Evolutionary conservation across 257 asterid genomes (phyloP).

Genomic region (Solanum bulbocastanum): DNA sequence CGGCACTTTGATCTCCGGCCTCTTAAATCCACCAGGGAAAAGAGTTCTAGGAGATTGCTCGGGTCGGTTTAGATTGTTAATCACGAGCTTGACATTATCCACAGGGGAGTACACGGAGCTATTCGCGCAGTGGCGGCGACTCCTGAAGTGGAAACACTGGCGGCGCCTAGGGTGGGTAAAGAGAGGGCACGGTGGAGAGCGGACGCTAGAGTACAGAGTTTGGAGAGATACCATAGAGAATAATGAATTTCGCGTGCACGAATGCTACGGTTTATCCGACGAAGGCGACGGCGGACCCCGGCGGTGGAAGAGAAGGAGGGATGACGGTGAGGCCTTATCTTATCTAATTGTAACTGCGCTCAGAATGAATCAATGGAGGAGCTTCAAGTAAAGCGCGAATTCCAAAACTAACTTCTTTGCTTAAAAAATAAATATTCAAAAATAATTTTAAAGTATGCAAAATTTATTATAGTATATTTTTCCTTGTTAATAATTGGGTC

Average conservation of each 20-base stretch:
- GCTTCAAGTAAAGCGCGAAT: neutral
- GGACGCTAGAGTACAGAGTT: neutral
- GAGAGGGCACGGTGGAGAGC: neutral
- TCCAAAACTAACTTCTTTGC: neutral
- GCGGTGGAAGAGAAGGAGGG: neutral
- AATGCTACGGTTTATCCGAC: neutral
- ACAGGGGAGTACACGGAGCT: constrained; percentile 4
- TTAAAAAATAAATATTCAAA: neutral
- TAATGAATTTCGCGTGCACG: neutral
- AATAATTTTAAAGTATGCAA: neutral
- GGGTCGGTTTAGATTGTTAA: constrained; percentile 31
- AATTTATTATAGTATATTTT: too few species aligned
- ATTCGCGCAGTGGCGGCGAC: neutral
- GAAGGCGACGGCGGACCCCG: neutral
- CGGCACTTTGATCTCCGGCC: constrained; percentile 86
- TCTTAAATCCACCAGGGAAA: constrained; percentile 90
- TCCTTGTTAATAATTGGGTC: too few species aligned
- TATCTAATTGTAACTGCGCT: neutral
- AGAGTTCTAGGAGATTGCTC: constrained; percentile 45
- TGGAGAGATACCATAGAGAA: constrained; percentile 4
- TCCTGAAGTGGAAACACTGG: constrained; percentile 4
- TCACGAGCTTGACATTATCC: neutral
- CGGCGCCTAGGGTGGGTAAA: neutral
- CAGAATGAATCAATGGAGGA: neutral
- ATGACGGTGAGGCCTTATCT: neutral